Evolutionary conservation across 305 asterid genomes (phyloP).

Genomic region (Fraxinus paxiana): DNA sequence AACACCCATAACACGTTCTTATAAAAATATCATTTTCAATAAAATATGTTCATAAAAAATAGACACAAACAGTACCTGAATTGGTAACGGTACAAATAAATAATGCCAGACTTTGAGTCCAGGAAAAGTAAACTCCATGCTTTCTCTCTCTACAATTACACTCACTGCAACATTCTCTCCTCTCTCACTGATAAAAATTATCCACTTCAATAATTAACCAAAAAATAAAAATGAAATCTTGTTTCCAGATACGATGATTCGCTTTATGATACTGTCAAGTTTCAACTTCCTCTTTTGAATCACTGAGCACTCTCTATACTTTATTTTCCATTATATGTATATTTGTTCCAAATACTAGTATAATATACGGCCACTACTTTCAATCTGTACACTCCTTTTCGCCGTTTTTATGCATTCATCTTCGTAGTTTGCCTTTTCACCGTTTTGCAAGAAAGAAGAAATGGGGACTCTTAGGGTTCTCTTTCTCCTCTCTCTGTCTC

Average conservation of each 20-base stretch:
- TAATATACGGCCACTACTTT: constrained; percentile 21
- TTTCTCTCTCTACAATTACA: neutral
- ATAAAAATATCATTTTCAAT: too few relatives aligned
- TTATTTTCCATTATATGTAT: neutral
- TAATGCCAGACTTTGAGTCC: neutral
- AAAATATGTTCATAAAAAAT: too few relatives aligned
- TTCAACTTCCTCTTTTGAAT: neutral
- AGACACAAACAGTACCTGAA: neutral
- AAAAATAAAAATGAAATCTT: neutral
- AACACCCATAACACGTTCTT: too few relatives aligned
- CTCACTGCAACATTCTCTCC: neutral
- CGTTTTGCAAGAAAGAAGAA: constrained; percentile 22
- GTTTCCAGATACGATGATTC: neutral
- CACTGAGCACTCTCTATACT: neutral
- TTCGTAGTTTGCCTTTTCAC: constrained; percentile 23
- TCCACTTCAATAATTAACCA: neutral
- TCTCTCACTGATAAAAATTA: neutral
- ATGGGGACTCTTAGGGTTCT: constrained; percentile 42
- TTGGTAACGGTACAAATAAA: too few relatives aligned
- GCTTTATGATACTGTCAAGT: neutral
- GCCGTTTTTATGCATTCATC: constrained; percentile 31
- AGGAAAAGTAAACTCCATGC: neutral
- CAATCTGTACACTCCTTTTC: constrained; percentile 21
- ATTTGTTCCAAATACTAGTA: constrained; percentile 2
- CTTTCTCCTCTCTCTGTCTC: constrained; percentile 24